These are phyloP conservation scores for Coccomyxa sp. DNA, from an alignment of 139 green algal species.

Conservation along the genomic window DNA sequence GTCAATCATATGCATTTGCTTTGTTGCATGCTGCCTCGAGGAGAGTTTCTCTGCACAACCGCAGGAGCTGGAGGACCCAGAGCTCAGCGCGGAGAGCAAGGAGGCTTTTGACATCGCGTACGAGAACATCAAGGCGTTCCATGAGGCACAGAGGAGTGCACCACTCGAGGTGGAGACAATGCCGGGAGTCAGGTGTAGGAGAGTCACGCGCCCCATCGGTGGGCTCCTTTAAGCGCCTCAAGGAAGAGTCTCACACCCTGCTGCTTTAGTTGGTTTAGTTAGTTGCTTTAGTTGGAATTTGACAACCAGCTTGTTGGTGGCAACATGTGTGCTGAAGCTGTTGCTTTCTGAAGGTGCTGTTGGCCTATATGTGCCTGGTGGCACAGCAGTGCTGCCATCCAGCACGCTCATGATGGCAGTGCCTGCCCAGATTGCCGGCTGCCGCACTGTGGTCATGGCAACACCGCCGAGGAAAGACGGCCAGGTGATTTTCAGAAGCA, in stretches of 20 bases:
- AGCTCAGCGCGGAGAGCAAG: conserved; percentile 63
- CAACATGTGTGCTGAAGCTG: no score
- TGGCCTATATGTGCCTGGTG: conserved; percentile 95
- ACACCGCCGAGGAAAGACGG: conserved; percentile 87
- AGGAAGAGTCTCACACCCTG: no score
- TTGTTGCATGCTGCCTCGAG: not conserved
- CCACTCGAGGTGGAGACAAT: conserved; percentile 85
- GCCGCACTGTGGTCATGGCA: conserved; percentile 89
- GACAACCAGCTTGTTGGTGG: no score
- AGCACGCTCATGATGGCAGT: conserved; percentile 95
- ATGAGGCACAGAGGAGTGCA: conserved; percentile 71
- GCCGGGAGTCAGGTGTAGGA: conserved; percentile 85
- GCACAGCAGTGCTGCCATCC: conserved; percentile 93
- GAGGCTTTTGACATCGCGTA: conserved; percentile 92
- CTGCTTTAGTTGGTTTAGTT: no score
- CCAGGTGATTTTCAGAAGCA: conserved; percentile 41
- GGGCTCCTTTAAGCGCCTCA: not conserved
- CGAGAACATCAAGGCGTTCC: conserved; percentile 92
- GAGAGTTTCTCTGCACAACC: no score
- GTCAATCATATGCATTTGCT: not conserved
- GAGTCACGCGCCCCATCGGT: conserved; percentile 65
- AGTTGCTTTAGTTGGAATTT: no score
- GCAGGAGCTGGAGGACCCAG: conserved; percentile 25
- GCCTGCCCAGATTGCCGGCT: conserved; percentile 83
- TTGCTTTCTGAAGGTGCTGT: conserved; percentile 45